Base-by-base conservation (phyloP, 495 filamentous ascomycete genomes). In the Aspergillus homomorphus region DNA sequence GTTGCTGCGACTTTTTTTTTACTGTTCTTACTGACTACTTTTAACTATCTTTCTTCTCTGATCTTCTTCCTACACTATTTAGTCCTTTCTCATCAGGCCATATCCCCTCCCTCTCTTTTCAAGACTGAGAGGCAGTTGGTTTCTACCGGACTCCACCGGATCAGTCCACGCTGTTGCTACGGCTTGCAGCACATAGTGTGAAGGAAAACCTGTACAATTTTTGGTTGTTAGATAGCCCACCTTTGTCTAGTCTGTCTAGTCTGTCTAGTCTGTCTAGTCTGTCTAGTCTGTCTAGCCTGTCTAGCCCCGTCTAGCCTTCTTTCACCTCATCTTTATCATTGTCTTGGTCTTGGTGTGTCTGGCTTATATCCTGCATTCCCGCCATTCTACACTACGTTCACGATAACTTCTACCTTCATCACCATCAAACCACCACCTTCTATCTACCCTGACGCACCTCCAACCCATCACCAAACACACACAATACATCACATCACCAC, bases 31-130 rank as follows among this genome's bases (percentile, higher is more conserved):
- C 41, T 53, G 15, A 21, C 55, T 38, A 44, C 33, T 44, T 20
- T 26, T 33, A 26, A 56, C 45, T 53, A 16, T 57, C 45, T 53
- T 12, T 53, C 44, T 42, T 22, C 10, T n/a, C n/a, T n/a, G n/a
- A n/a, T n/a, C n/a, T n/a, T n/a, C n/a, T n/a, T n/a, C n/a, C n/a
- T n/a, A n/a, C n/a, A n/a, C n/a, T n/a, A n/a, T n/a, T n/a, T n/a
- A n/a, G n/a, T n/a, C n/a, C n/a, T n/a, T 48, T 61, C 55, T 28
- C 26, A 45, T 41, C 55, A 51, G 49, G 48, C 54, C 53, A 58
- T 50, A 45, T 42, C 46, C 26, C 24, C 45, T 46, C 50, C 62
- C 55, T 55, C 23, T 54, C 56, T 19, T 43, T 51, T 54, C 20
- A 42, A 26, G 20, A 15, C 48, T 18, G 48, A 48, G 48, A 51